Evolutionary conservation across 106 monocot genomes (phyloP).

Genomic region (Dactylorhiza incarnata): DNA sequence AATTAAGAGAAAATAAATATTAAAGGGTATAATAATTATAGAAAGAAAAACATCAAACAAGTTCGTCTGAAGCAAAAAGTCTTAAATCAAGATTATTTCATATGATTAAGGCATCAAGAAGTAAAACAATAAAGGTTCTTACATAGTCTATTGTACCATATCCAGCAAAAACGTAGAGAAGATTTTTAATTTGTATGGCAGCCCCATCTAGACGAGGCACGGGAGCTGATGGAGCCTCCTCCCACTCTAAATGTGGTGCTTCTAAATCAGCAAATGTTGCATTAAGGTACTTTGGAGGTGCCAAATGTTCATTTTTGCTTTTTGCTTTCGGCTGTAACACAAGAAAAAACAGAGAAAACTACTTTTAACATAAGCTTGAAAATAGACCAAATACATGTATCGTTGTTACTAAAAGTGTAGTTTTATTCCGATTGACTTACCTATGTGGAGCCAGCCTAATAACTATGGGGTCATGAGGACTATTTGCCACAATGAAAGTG

Average conservation of each 20-base stretch:
- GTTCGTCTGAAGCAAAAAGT: background rate
- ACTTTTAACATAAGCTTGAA: background rate
- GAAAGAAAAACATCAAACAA: background rate
- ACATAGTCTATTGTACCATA: conserved; percentile 65
- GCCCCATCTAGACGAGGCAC: conserved; percentile 78
- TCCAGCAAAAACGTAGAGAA: conserved; percentile 74
- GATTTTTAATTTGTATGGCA: conserved; percentile 61
- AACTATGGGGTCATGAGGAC: background rate
- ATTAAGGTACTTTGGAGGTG: conserved; percentile 24
- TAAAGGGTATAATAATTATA: background rate
- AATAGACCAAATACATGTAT: background rate
- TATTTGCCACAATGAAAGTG: background rate
- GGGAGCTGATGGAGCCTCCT: conserved; percentile 63
- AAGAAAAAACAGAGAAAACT: background rate
- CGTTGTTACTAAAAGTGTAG: background rate
- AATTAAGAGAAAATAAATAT: too few species aligned
- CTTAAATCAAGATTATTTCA: background rate
- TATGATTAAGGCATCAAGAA: background rate
- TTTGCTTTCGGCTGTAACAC: background rate
- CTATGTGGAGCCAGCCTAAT: background rate
- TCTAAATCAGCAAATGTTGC: conserved; percentile 74
- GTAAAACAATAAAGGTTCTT: background rate
- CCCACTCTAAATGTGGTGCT: conserved; percentile 66
- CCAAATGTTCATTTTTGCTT: background rate
- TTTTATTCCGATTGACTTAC: background rate